Conservation (phyloP, 2,329 filamentous ascomycete genomes). For the Domatiomyces globalis region DNA sequence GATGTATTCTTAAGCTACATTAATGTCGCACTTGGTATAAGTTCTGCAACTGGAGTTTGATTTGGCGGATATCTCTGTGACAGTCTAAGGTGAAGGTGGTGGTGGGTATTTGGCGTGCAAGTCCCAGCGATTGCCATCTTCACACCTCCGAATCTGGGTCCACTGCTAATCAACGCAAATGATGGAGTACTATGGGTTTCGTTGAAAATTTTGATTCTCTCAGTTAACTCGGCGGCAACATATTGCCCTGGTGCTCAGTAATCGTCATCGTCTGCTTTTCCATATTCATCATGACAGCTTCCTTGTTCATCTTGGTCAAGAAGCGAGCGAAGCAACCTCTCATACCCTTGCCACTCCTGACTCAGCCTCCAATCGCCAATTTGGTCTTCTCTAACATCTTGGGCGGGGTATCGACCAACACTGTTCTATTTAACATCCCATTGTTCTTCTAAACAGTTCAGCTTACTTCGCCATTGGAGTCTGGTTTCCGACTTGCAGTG, state of each 20-base stretch:
- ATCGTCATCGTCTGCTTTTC: conserved; percentile 40
- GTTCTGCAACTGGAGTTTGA: conserved; percentile 43
- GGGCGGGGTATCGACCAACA: conserved; percentile 37
- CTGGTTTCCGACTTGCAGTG: conserved; percentile 52
- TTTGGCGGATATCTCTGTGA: conserved; percentile 58
- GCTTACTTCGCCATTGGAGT: conserved; percentile 48
- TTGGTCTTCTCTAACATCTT: conserved; percentile 34
- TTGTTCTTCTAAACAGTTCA: conserved; percentile 58
- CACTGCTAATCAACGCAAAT: conserved; percentile 32
- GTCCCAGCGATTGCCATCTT: conserved; percentile 32
- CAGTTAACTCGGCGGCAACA: conserved; percentile 48
- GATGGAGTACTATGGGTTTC: conserved; percentile 35
- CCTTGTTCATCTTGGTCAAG: conserved; percentile 41
- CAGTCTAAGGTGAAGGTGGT: conserved; percentile 58
- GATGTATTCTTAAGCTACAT: conserved; percentile 57
- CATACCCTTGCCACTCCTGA: conserved; percentile 44
- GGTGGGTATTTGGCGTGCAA: conserved; percentile 56
- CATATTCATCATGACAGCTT: conserved; percentile 36
- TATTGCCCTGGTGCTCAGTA: conserved; percentile 48
- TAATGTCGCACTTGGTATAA: conserved; percentile 41
- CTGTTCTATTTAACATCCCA: conserved; percentile 50
- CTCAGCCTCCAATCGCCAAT: conserved; percentile 39
- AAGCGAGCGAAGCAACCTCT: conserved; percentile 40
- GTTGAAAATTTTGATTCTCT: conserved; percentile 43
- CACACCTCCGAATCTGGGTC: conserved; percentile 35